Evolutionary conservation across 2,329 filamentous ascomycete genomes (phyloP).

Genomic region (Mollisiaceae sp.): DNA sequence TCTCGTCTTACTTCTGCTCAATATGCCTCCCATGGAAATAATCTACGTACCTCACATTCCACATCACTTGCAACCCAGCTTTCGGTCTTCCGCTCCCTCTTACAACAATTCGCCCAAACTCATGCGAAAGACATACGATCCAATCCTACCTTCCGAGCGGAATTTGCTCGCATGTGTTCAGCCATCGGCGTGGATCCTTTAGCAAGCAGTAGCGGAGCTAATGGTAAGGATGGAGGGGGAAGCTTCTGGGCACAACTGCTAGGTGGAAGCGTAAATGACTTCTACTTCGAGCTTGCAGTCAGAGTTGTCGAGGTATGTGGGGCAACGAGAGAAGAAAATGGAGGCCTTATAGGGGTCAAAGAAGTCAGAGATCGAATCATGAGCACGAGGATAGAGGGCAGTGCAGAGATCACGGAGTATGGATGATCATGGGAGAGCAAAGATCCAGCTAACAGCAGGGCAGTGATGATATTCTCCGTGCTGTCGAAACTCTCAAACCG

Average conservation of each 20-base stretch:
- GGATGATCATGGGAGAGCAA: conserved; percentile 36
- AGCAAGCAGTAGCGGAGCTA: conserved; percentile 65
- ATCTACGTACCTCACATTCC: conserved; percentile 82
- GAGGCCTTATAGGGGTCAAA: conserved; percentile 82
- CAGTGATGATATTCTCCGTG: conserved; percentile 87
- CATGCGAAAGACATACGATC: conserved; percentile 96
- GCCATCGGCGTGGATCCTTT: conserved; percentile 96
- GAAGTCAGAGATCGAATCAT: conserved; percentile 81
- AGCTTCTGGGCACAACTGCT: conserved; percentile 94
- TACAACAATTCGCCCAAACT: conserved; percentile 93
- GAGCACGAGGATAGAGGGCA: conserved; percentile 74
- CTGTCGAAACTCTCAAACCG: conserved; percentile 84
- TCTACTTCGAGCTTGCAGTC: conserved; percentile 98
- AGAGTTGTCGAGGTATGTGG: conserved; percentile 92
- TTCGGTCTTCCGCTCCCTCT: conserved; percentile 90
- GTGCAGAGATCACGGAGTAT: conserved; percentile 78
- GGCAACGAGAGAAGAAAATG: conserved; percentile 86
- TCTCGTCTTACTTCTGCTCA: conserved; percentile 84
- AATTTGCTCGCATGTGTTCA: conserved; percentile 98
- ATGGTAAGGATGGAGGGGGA: conserved; percentile 54
- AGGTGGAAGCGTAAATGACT: conserved; percentile 92
- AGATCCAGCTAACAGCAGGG: conserved; percentile 22
- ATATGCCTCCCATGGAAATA: conserved; percentile 87
- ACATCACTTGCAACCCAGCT: conserved; percentile 90
- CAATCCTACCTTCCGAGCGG: conserved; percentile 91